Percentiles rank a stretch among this genome's conserved stretches.
phyloP scores from a whole-genome alignment of 2,329 filamentous ascomycete species.

The Scolecobasidium constrictum region DNA sequence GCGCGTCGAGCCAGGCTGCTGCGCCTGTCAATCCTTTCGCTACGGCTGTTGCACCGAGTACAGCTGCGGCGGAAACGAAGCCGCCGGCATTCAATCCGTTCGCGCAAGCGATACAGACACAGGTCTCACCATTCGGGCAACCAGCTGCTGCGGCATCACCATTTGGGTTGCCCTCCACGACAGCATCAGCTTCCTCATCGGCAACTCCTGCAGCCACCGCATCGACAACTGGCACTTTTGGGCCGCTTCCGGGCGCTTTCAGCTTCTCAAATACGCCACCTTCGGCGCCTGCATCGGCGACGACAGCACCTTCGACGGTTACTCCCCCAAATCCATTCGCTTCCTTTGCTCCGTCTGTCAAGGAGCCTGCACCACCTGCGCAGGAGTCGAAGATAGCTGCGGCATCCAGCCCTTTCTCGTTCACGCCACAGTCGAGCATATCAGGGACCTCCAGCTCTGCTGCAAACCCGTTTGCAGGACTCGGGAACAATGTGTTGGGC shows the following conservation, averaged over 20 bases:
- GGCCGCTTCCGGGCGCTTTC: not conserved
- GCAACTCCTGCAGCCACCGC: not conserved
- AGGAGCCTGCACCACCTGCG: not conserved
- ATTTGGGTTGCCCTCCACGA: slow-evolving; percentile 3
- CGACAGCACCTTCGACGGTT: not conserved
- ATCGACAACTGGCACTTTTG: not conserved
- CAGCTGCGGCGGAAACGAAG: not conserved
- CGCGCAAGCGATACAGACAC: slow-evolving; percentile 2
- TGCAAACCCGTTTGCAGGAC: not conserved
- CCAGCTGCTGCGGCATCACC: not conserved
- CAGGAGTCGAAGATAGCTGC: not conserved
- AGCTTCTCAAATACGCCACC: not conserved
- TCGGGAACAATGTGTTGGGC: not conserved
- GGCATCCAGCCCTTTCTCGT: not conserved
- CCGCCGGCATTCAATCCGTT: not conserved
- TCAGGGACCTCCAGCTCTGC: not conserved
- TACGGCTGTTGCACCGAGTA: not conserved
- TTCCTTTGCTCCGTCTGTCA: not conserved
- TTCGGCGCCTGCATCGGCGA: not conserved
- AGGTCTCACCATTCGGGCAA: slow-evolving; percentile 6
- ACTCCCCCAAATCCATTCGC: not conserved
- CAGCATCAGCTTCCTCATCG: not conserved
- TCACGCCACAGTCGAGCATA: not conserved
- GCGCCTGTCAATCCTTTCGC: not conserved
- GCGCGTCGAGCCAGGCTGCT: slow-evolving; percentile 10